Base-by-base conservation (phyloP, 371 early-diverging fungal species). In the Mortierella sp. region DNA sequence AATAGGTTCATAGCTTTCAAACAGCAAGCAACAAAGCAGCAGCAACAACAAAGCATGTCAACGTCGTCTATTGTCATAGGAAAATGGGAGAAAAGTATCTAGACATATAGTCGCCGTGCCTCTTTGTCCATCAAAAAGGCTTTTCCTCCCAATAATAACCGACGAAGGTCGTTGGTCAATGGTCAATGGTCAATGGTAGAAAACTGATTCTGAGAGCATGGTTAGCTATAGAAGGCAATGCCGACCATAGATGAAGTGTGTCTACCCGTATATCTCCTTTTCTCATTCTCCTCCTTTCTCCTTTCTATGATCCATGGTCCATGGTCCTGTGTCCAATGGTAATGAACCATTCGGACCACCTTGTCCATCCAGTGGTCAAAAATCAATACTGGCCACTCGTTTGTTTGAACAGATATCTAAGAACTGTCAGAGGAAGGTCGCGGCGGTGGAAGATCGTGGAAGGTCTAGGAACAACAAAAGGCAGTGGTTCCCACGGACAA, bases 251-350 rank as follows among this genome's bases (percentile, higher is more conserved):
- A n/a, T n/a, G n/a, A n/a, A n/a, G n/a, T n/a, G n/a, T n/a, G n/a
- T n/a, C n/a, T n/a, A n/a, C n/a, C n/a, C n/a, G n/a, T n/a, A n/a
- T 24, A n/a, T 24, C 41, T 8, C 58, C 24, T 34, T 31, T 19
- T 47, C 44, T 47, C 47, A 19, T 47, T 47, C 47, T 47, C 19
- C 31, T 1, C 2, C 47, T 7, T 19, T 50, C 50, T 50, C 10
- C 24, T 8, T 50, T 29, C 10, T 58, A 13, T 22, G 47, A 47
- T 47, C 22, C 19, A n/a, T n/a, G n/a, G n/a, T n/a, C n/a, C n/a
- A n/a, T n/a, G n/a, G n/a, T n/a, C n/a, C n/a, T n/a, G n/a, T n/a
- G 47, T 47, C 58, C 58, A 58, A 58, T 58, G 58, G 58, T 19
- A 31, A 19, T 16, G 19, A 34, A n/a, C 2, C 34, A 31, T 58